Evolutionary conservation across 768 basidiomycete genomes (phyloP), one percentile per base, ranked within the genome.

Genomic region (Crassisporium funariophilum): DNA sequence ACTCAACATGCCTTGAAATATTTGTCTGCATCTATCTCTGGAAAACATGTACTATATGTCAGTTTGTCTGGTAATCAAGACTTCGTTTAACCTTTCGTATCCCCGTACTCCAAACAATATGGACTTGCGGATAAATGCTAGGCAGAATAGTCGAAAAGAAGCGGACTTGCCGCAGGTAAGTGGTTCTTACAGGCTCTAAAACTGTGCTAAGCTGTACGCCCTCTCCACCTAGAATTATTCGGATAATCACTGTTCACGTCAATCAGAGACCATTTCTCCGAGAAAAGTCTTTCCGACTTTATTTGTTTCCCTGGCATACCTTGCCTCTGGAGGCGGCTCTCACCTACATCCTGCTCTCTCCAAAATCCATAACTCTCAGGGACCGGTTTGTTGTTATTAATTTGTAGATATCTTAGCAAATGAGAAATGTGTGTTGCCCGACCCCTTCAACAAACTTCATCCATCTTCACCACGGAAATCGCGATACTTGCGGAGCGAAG

Each of bases 1-100:
- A 51, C 66, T 79, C 68, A 68, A 68, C 44, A 79, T 81, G 76
- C 63, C 72, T 36, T 77, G 50, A 70, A 46, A 25, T 27, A 36
- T 21, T 44, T 9, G 20, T 15, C 19, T 17, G 12, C 13, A 21
- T 44, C 42, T 19, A 24, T 21, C 31, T 24, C 35, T 39, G 33
- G 21, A 11, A 16, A 22, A 17, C 29, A 17, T 44, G 20, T 38
- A 41, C 38, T 37, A 41, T 44, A 48, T 24, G 25, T 46, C 20
- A 36, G n/a, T 49, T 44, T 10, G n/a, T 31, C 29, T 31, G n/a
- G 29, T 31, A 31, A 11, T 31, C 29, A 31, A 31, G 29, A 31
- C 10, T 31, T 31, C 29, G 29, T n/a, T 31, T 5, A n/a, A 11
- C 29, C 3, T 10, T n/a, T n/a, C 2, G 29, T 10, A 31, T 31